A percentile compares a stretch with the other conserved stretches of the same genome.
phyloP scores from a whole-genome alignment of 441 rosid species.

The Euphorbia schlechtendalii region DNA sequence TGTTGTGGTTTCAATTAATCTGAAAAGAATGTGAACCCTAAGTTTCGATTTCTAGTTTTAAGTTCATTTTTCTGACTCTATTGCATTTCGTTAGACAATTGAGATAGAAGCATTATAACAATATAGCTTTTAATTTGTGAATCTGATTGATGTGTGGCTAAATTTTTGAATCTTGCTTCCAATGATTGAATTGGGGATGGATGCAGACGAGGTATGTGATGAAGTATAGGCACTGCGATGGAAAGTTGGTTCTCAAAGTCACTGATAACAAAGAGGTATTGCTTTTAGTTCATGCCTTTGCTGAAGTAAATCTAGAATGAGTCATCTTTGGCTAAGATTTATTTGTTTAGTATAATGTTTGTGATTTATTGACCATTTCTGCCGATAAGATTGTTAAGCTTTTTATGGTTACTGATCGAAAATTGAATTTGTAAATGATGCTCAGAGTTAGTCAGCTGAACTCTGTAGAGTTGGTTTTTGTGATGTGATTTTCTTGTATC shows the following conservation, averaged over 20 bases:
- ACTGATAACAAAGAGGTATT: conserved; percentile 90
- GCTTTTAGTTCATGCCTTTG: not conserved
- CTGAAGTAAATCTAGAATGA: no score
- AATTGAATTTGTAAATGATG: no score
- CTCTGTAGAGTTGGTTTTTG: no score
- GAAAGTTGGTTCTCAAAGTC: conserved; percentile 93
- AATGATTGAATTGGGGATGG: conserved; percentile 18
- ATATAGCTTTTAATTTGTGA: no score
- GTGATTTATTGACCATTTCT: not conserved
- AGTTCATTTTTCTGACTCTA: not conserved
- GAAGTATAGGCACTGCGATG: conserved; percentile 89
- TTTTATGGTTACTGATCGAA: not conserved
- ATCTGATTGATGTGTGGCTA: not conserved
- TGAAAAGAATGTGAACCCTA: not conserved
- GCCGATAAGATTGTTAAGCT: not conserved
- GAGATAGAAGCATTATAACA: not conserved
- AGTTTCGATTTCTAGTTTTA: not conserved
- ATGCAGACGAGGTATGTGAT: conserved; percentile 84
- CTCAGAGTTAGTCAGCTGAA: no score
- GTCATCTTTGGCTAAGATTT: not conserved
- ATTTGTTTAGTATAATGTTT: not conserved
- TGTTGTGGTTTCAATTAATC: not conserved
- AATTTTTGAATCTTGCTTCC: not conserved
- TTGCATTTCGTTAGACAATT: not conserved
- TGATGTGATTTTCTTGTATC: no score